Evolutionary conservation across 2,329 filamentous ascomycete genomes (phyloP).

Genomic region (Pestalotiopsis sp.): DNA sequence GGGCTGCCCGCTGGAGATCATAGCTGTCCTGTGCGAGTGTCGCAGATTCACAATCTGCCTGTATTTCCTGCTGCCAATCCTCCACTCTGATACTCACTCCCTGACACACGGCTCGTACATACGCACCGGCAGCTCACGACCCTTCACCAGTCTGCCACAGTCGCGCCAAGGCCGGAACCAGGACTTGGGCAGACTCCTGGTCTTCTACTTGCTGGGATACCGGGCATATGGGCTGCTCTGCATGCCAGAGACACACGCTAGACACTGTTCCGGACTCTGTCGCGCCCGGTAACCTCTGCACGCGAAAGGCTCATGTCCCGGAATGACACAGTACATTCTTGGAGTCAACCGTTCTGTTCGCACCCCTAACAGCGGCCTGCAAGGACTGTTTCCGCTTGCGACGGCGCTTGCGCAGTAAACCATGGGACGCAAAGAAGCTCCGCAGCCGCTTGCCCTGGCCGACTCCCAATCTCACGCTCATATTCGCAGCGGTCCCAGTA

Average conservation of each 20-base stretch:
- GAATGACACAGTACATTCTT: conserved; percentile 17
- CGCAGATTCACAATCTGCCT: conserved; percentile 34
- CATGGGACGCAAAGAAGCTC: conserved; percentile 63
- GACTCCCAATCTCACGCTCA: conserved; percentile 38
- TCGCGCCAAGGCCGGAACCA: conserved; percentile 38
- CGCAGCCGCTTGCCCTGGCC: conserved; percentile 59
- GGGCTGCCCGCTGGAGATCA: conserved; percentile 9
- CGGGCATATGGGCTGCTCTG: conserved; percentile 11
- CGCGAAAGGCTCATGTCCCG: conserved; percentile 2
- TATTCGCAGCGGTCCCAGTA: conserved; percentile 30
- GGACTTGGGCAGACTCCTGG: conserved; percentile 24
- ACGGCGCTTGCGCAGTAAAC: conserved; percentile 19
- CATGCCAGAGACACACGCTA: conserved; percentile 10
- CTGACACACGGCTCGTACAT: conserved; percentile 36
- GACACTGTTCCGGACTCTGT: conserved; percentile 9
- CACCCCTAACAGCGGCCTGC: conserved; percentile 1
- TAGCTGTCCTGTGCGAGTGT: conserved; percentile 26
- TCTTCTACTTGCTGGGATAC: conserved; percentile 13
- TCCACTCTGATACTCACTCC: conserved; percentile 29
- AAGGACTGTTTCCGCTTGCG: conserved; percentile 13
- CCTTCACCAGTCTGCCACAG: conserved; percentile 24
- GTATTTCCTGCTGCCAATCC: conserved; percentile 31
- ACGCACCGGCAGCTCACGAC: conserved; percentile 29
- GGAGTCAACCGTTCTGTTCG: not conserved
- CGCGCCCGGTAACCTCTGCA: conserved; percentile 9